Conservation (phyloP, 2,329 filamentous ascomycete species). For the Aspergillus carbonarius region DNA sequence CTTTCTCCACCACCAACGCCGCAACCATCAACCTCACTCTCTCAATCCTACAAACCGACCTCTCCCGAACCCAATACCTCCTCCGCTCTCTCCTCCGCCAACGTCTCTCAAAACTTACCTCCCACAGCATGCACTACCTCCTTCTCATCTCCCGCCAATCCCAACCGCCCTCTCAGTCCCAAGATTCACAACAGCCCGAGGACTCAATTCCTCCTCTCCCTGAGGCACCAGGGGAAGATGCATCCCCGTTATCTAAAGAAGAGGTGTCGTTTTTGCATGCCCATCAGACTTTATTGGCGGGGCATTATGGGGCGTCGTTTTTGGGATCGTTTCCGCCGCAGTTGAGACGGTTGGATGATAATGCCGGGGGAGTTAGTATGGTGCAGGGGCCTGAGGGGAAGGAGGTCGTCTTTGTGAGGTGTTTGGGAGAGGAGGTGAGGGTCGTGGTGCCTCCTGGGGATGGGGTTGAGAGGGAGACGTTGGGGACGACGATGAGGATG, state of each 20-base stretch:
- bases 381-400: conserved; percentile 82
- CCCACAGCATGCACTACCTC: conserved; percentile 52
- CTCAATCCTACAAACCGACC: conserved; percentile 93
- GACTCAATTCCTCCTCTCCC: conserved; percentile 35
- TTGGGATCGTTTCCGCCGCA: conserved; percentile 74
- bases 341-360: conserved; percentile 85
- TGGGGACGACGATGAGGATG: conserved; percentile 47
- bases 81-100: conserved; percentile 79
- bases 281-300: conserved; percentile 79
- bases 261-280: conserved; percentile 81
- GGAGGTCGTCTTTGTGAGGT: conserved; percentile 77
- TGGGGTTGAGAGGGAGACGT: conserved; percentile 27
- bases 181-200: conserved; percentile 24
- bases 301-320: conserved; percentile 84
- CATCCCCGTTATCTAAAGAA: conserved; percentile 66
- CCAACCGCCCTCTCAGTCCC: conserved; percentile 19
- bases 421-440: conserved; percentile 49
- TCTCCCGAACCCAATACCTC: conserved; percentile 91
- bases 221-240: conserved; percentile 48
- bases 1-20: conserved; percentile 46
- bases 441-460: conserved; percentile 37
- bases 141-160: conserved; percentile 25
- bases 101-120: conserved; percentile 72
- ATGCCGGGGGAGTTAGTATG: conserved; percentile 87
- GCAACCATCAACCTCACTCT: conserved; percentile 73